Conservation (phyloP, 805 yeast species). For the Clavispora phyllophila region DNA sequence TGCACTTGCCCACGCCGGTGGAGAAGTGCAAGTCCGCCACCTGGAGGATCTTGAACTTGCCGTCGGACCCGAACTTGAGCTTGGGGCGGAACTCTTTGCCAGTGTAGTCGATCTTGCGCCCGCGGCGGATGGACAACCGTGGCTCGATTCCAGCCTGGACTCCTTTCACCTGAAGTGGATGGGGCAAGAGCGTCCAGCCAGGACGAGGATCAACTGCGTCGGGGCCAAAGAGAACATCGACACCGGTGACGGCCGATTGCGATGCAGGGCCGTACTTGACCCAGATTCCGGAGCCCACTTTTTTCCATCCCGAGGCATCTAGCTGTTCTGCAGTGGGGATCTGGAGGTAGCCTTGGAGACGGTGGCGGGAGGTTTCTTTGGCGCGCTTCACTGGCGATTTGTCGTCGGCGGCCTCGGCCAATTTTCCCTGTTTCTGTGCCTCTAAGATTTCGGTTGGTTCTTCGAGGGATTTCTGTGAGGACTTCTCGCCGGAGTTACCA, state of each 20-base stretch:
- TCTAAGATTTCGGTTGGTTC: too few species aligned
- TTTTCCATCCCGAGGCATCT: conserved; percentile 41
- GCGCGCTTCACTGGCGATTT: conserved; percentile 3
- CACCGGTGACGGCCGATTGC: conserved; percentile 43
- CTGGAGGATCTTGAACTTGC: conserved; percentile 74
- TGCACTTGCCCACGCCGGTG: conserved; percentile 77
- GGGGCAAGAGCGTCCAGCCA: conserved; percentile 49
- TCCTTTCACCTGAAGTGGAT: conserved; percentile 19
- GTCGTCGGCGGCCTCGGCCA: background rate
- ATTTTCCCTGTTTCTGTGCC: background rate
- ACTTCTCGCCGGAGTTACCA: too few species aligned
- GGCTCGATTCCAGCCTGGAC: conserved; percentile 17
- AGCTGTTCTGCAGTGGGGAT: conserved; percentile 36
- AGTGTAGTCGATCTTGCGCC: conserved; percentile 27
- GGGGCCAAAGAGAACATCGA: conserved; percentile 68
- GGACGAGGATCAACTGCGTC: conserved; percentile 76
- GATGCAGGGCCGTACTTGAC: conserved; percentile 43
- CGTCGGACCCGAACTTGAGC: conserved; percentile 36
- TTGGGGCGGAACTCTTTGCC: conserved; percentile 21
- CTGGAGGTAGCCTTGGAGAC: conserved; percentile 13
- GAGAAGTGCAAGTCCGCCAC: conserved; percentile 89
- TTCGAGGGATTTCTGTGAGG: too few species aligned
- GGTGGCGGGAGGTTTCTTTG: conserved; percentile 19
- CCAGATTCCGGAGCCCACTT: conserved; percentile 53
- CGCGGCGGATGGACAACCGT: conserved; percentile 31